Conservation (phyloP, 768 basidiomycete species). For the Coprinopsis strossmayeri region DNA sequence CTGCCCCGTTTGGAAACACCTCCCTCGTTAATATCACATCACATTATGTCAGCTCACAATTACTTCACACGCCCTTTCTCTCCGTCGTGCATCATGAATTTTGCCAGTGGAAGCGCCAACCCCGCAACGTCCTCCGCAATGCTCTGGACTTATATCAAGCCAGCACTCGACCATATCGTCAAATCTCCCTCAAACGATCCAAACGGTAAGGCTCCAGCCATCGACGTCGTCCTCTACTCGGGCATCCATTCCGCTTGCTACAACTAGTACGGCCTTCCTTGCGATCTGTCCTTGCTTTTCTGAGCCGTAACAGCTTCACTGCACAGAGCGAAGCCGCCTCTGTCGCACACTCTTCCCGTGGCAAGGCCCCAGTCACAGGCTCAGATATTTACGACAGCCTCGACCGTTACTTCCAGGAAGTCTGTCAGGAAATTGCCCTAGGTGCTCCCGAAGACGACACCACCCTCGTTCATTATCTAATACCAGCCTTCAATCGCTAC, state of each 20-base stretch:
- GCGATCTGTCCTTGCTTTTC: background rate
- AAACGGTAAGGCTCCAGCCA: conserved; percentile 56
- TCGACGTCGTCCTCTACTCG: conserved; percentile 67
- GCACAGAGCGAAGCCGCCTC: conserved; percentile 45
- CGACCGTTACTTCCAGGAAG: conserved; percentile 63
- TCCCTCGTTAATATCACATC: conserved; percentile 27
- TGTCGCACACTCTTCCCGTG: conserved; percentile 5
- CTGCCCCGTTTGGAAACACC: too few relatives aligned
- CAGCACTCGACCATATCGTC: conserved; percentile 72
- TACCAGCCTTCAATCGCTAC: conserved; percentile 67
- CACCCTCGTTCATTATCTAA: conserved; percentile 60
- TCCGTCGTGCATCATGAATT: conserved; percentile 38
- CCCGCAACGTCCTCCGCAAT: conserved; percentile 66
- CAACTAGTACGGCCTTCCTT: conserved; percentile 48
- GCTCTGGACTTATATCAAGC: conserved; percentile 70
- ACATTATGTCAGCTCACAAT: too few relatives aligned
- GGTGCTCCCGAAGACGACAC: conserved; percentile 62
- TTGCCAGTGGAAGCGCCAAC: conserved; percentile 60
- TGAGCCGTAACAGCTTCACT: conserved; percentile 34
- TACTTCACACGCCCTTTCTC: background rate
- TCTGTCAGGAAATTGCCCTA: conserved; percentile 53
- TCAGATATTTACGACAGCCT: conserved; percentile 69
- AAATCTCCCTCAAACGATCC: conserved; percentile 56
- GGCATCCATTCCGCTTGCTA: conserved; percentile 80
- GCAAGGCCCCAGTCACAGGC: conserved; percentile 33